Evolutionary conservation across 306 rosid genomes (phyloP).

Genomic region (Inga leiocalycina): DNA sequence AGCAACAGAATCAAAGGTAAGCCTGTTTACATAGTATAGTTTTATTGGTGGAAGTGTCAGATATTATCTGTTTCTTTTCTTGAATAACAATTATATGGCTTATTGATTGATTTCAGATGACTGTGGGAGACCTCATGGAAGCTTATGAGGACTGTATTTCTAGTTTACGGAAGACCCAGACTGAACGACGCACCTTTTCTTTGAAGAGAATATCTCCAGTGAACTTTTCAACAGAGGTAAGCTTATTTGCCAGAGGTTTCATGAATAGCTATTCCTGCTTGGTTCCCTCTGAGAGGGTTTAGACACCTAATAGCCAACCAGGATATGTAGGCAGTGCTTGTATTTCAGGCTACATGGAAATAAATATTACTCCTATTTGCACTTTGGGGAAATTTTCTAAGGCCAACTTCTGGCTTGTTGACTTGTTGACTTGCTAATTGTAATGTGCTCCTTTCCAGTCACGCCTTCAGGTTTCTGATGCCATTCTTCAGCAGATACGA

Average conservation of each 20-base stretch:
- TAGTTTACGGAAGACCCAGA: slow-evolving; percentile 65
- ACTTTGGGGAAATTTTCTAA: slow-evolving; percentile 17
- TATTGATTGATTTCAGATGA: slow-evolving; percentile 63
- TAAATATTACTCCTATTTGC: background rate
- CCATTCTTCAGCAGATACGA: slow-evolving; percentile 61
- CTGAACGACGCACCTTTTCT: slow-evolving; percentile 62
- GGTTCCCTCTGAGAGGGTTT: background rate
- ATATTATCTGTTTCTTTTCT: slow-evolving; percentile 31
- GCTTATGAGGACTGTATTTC: slow-evolving; percentile 84
- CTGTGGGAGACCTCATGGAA: slow-evolving; percentile 74
- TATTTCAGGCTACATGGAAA: slow-evolving; percentile 20
- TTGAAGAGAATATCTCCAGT: slow-evolving; percentile 81
- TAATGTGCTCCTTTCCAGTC: slow-evolving; percentile 54
- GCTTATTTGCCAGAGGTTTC: slow-evolving; percentile 7
- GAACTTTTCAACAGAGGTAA: slow-evolving; percentile 88
- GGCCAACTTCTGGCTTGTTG: slow-evolving; percentile 6
- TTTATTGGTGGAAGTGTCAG: slow-evolving; percentile 13
- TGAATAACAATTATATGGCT: slow-evolving; percentile 33
- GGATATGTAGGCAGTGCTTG: slow-evolving; percentile 23
- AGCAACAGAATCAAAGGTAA: slow-evolving; percentile 60
- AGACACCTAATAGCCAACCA: background rate
- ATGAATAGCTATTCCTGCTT: slow-evolving; percentile 23
- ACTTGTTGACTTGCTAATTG: slow-evolving; percentile 23
- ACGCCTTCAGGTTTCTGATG: slow-evolving; percentile 66
- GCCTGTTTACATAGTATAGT: slow-evolving; percentile 31